Evolutionary conservation across 2,329 filamentous ascomycete genomes (phyloP).

Genomic region (Ceratocystis ficicola): DNA sequence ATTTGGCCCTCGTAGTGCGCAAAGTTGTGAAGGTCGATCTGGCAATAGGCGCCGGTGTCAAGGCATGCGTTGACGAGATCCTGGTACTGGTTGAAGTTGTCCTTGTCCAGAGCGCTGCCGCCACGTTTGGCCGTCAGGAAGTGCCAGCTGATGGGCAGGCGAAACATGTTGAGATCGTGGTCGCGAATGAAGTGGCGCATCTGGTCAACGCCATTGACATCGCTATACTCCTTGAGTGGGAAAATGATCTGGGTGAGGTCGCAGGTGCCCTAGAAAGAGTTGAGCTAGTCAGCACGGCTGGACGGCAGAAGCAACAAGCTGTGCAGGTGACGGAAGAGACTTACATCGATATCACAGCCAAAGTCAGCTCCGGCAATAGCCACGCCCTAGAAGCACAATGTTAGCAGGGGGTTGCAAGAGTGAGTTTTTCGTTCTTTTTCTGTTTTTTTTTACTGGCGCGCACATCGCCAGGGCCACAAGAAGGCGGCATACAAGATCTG

Average conservation of each 20-base stretch:
- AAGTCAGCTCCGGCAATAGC: constrained; percentile 36
- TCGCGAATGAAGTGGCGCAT: constrained; percentile 46
- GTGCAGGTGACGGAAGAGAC: constrained; percentile 8
- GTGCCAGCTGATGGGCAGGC: constrained; percentile 44
- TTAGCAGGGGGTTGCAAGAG: neutral
- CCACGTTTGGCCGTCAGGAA: constrained; percentile 43
- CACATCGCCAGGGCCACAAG: neutral
- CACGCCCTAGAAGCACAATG: constrained; percentile 26
- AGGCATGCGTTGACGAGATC: constrained; percentile 45
- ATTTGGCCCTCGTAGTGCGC: constrained; percentile 50
- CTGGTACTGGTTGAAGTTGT: constrained; percentile 42
- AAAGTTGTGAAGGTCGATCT: constrained; percentile 49
- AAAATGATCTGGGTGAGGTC: constrained; percentile 28
- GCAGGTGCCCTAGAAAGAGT: constrained; percentile 28
- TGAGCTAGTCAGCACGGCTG: neutral
- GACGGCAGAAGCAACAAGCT: neutral
- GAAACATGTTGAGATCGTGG: constrained; percentile 43
- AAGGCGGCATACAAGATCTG: neutral
- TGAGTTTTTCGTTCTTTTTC: neutral
- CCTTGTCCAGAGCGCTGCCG: constrained; percentile 38
- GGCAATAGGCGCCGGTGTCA: constrained; percentile 43
- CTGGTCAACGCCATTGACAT: constrained; percentile 35
- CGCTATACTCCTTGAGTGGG: constrained; percentile 26
- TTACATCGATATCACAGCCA: constrained; percentile 34
- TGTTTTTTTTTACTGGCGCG: neutral